Conservation (phyloP, 2,329 filamentous ascomycete species). For the Botrytis medusae region DNA sequence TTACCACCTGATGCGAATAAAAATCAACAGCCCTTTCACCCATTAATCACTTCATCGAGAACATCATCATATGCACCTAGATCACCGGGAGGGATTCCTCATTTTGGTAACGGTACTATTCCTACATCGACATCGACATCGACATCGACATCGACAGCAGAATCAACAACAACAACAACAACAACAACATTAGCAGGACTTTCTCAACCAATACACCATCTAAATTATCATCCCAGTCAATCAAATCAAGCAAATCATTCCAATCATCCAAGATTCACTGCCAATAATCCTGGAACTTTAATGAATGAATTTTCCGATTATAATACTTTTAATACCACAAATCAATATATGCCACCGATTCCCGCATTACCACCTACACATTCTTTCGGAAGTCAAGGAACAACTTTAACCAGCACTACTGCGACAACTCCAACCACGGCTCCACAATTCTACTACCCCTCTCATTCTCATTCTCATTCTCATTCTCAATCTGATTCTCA, state of each 20-base stretch:
- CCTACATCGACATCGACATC: constrained; percentile 32
- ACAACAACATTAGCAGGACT: constrained; percentile 19
- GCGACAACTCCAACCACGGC: neutral
- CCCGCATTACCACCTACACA: constrained; percentile 34
- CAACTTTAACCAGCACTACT: neutral
- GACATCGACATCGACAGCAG: constrained; percentile 22
- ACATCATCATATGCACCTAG: constrained; percentile 34
- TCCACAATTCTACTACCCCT: constrained; percentile 20
- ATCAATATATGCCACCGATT: constrained; percentile 37
- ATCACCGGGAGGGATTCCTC: constrained; percentile 33
- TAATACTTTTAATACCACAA: constrained; percentile 28
- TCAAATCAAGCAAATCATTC: constrained; percentile 25
- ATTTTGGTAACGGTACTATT: constrained; percentile 33
- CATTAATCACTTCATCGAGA: neutral
- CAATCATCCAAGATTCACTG: constrained; percentile 27
- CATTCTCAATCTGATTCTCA: neutral
- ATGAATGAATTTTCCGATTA: constrained; percentile 20
- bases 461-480: neutral
- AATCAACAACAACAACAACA: neutral
- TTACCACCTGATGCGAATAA: constrained; percentile 31
- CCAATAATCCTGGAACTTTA: neutral
- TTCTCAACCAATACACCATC: constrained; percentile 16
- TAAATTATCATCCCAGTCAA: constrained; percentile 34
- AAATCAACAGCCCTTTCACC: constrained; percentile 24
- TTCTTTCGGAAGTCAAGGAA: constrained; percentile 22